These are phyloP conservation scores for Tetrahymena malaccensis DNA, from an alignment of 73 alveolate species.

Conservation along the genomic window DNA sequence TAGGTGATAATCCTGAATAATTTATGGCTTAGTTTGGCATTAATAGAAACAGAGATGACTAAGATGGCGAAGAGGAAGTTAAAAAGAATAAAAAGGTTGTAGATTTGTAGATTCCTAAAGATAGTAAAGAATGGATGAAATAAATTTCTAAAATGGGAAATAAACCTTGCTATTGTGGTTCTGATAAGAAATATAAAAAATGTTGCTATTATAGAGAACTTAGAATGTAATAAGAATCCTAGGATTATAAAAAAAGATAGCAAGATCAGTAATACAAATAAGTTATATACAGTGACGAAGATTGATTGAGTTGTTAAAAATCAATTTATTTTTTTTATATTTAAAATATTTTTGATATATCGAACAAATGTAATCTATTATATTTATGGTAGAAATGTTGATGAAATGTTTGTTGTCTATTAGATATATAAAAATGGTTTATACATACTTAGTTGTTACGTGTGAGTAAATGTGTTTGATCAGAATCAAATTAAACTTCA, in stretches of 20 bases:
- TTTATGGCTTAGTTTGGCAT: constrained; percentile 14
- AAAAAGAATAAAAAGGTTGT: not conserved
- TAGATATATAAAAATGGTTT: too few relatives aligned
- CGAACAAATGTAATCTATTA: too few relatives aligned
- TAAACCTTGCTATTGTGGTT: constrained; percentile 24
- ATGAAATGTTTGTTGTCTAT: too few relatives aligned
- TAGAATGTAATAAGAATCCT: constrained; percentile 1
- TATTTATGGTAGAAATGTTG: too few relatives aligned
- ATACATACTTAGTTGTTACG: not conserved
- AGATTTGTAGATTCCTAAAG: constrained; percentile 4
- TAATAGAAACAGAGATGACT: not conserved
- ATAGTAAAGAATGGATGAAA: constrained; percentile 27
- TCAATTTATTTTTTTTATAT: not conserved
- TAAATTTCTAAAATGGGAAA: constrained; percentile 24
- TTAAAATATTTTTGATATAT: too few relatives aligned
- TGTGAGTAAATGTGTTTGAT: not conserved
- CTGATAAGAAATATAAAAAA: constrained; percentile 28
- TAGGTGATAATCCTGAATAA: constrained; percentile 25
- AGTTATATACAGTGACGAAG: not conserved
- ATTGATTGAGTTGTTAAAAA: not conserved
- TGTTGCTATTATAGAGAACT: constrained; percentile 5
- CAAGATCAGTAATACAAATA: constrained; percentile 3
- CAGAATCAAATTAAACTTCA: not conserved
- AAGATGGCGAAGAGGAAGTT: not conserved
- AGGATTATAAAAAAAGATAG: not conserved